Evolutionary conservation across 768 basidiomycete genomes (phyloP), one percentile per base, ranked within the genome.

Genomic region (Podaxis sp.): DNA sequence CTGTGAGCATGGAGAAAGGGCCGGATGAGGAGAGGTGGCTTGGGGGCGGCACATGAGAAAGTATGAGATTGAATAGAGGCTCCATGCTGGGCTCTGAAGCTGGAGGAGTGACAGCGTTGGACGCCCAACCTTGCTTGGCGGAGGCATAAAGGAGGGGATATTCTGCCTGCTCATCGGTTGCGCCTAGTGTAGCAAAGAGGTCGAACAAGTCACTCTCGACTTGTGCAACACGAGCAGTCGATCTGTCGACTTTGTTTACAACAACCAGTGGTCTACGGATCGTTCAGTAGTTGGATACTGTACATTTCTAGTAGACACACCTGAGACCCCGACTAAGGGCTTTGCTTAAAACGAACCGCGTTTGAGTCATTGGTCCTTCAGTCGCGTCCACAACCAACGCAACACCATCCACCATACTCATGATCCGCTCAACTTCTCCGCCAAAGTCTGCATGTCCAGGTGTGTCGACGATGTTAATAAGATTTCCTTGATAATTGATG

Each of bases 381-480:
- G 85, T 84, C 2, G 84, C 83, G 64, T 86, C 84, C 17, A 87
- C 80, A 2, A 87, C 73, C n/a, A 87, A 76, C 13, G 83, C 83
- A 11, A 85, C 84, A 30, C 84, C 84, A 63, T 86, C 85, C 11
- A 87, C 82, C 78, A 87, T 85, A 64, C 83, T 82, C 75, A 84
- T 75, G 2, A 85, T 80, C 58, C 84, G 79, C 65, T 87, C 84
- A 8, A 87, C 84, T 69, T 87, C 85, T 60, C 84, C 84, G 37
- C 84, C 84, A 72, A 87, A 85, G 66, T 87, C 85, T 6, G 84
- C 84, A 70, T 87, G 85, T 56, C 85, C 84, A 0, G 84, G 85
- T 0, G 85, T 87, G 66, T 87, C 85, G 63, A 86, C 81, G 64
- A 87, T 82, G 58, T 85, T 87, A 65, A 85, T 83, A 3, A 81